Evolutionary conservation across 768 basidiomycete genomes (phyloP).

Genomic region (Serendipita indica): DNA sequence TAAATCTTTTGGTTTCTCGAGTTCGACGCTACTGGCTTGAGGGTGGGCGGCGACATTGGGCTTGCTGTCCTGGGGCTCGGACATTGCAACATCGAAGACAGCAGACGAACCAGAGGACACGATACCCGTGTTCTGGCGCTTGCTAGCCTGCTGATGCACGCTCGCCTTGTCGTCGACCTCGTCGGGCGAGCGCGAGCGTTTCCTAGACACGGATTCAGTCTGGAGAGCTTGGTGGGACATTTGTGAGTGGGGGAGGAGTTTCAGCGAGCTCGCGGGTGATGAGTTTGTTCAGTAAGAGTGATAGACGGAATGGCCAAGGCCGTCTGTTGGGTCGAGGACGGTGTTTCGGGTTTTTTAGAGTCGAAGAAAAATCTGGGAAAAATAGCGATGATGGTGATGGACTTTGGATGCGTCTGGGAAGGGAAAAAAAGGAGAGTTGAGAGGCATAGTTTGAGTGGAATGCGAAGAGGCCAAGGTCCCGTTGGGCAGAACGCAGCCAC

Average conservation of each 20-base stretch:
- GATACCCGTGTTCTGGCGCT: constrained; percentile 3
- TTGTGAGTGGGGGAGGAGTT: constrained; percentile 1
- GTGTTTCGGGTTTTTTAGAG: not conserved
- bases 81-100: constrained; percentile 8
- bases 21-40: not conserved
- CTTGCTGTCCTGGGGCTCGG: constrained; percentile 5
- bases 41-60: not conserved
- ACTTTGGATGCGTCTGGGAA: constrained; percentile 3
- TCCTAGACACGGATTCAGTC: constrained; percentile 9
- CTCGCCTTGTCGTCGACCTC: not conserved
- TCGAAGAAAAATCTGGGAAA: constrained; percentile 4
- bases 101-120: constrained; percentile 9
- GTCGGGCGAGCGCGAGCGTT: constrained; percentile 6
- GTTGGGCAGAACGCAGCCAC: not conserved
- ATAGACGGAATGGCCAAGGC: too few species aligned
- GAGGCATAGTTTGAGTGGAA: not conserved
- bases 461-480: not conserved
- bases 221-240: not conserved
- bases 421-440: not conserved
- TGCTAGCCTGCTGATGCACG: not conserved
- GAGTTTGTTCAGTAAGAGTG: too few species aligned
- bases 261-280: not conserved
- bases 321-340: too few species aligned
- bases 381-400: constrained; percentile 5
- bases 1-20: constrained; percentile 3